Base-by-base conservation (phyloP, 257 asterid genomes). In the Solanum piurae region DNA sequence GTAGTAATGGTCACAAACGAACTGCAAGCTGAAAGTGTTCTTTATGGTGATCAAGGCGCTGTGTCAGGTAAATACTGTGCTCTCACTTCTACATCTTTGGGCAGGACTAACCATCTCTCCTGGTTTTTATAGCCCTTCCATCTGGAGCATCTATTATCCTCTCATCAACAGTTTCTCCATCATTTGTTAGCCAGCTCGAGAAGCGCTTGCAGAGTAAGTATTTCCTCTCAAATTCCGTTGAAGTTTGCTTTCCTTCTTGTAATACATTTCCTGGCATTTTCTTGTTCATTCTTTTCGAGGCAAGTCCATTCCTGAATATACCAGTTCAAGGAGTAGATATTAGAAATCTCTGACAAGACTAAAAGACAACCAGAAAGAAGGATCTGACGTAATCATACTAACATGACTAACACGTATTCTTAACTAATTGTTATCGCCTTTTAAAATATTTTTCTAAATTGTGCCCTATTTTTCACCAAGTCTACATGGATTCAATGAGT, bases 91-190 rank as follows among this genome's bases (percentile, higher is more conserved):
- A 14, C 87, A 52, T 34, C 49, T 84, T 38, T 85, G 90, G 73
- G n/a, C 36, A 64, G 91, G 86, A 84, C 92, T 88, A 23, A 89
- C 89, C 89, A 64, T 91, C 89, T 89, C 87, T 69, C 71, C 73
- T 91, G 80, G 55, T 88, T 86, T 88, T 87, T 92, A 90, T 87
- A 97, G 98, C 96, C 90, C 98, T 97, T 90, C 95, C 97, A 84
- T 87, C 92, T 72, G 99, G 98, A 85, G 96, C 99, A 87, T 93
- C 98, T 86, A 73, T 97, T 90, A 86, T 97, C 90, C 95, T 97
- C 71, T 93, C 98, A 68, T 97, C 99, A 82, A 97, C 99, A 73
- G 98, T 97, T 87, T 97, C 99, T 90, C 99, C 99, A 27, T 94
- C 98, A 91, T 95, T 93, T 91, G 93, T 97, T 87, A 93, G 93